These are phyloP conservation scores for Trichomonascus vanleenenianus DNA, from an alignment of 805 yeast genomes.

Conservation along the genomic window DNA sequence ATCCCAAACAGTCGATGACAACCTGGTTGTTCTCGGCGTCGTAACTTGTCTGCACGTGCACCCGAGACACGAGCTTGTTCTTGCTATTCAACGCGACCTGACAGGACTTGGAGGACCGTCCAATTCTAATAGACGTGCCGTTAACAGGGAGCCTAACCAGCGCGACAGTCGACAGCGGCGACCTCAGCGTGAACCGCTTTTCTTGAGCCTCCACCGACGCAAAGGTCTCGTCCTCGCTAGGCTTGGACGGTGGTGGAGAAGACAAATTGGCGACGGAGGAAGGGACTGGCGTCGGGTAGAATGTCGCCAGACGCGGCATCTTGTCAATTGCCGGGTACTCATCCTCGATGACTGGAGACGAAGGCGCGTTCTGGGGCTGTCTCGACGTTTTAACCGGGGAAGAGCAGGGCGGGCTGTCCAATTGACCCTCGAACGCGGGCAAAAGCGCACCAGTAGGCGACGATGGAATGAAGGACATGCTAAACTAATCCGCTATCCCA, in stretches of 20 bases:
- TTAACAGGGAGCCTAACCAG: slow-evolving; percentile 35
- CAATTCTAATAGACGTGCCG: slow-evolving; percentile 40
- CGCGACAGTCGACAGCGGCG: slow-evolving; percentile 33
- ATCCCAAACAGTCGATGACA: slow-evolving; percentile 67
- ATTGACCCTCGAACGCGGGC: too few relatives aligned
- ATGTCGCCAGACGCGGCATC: slow-evolving; percentile 22
- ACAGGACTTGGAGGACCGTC: slow-evolving; percentile 61
- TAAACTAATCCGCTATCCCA: too few relatives aligned
- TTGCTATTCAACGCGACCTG: slow-evolving; percentile 41
- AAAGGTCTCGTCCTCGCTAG: slow-evolving; percentile 3
- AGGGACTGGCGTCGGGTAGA: slow-evolving; percentile 26
- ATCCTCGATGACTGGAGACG: slow-evolving; percentile 13
- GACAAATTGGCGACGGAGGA: slow-evolving; percentile 16
- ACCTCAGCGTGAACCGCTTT: slow-evolving; percentile 18
- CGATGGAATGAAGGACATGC: too few relatives aligned
- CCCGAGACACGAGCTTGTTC: slow-evolving; percentile 56
- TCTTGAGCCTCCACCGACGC: slow-evolving; percentile 11
- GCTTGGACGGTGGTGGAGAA: slow-evolving; percentile 4
- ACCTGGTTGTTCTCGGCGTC: slow-evolving; percentile 32
- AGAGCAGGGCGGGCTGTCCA: too few relatives aligned
- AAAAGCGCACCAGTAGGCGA: too few relatives aligned
- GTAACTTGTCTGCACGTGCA: slow-evolving; percentile 50
- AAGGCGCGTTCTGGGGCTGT: slow-evolving; percentile 1
- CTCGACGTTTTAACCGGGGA: too few relatives aligned
- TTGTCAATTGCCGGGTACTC: not conserved